Evolutionary conservation across 495 filamentous ascomycete genomes (phyloP).

Genomic region (Gamarada debralockiae): DNA sequence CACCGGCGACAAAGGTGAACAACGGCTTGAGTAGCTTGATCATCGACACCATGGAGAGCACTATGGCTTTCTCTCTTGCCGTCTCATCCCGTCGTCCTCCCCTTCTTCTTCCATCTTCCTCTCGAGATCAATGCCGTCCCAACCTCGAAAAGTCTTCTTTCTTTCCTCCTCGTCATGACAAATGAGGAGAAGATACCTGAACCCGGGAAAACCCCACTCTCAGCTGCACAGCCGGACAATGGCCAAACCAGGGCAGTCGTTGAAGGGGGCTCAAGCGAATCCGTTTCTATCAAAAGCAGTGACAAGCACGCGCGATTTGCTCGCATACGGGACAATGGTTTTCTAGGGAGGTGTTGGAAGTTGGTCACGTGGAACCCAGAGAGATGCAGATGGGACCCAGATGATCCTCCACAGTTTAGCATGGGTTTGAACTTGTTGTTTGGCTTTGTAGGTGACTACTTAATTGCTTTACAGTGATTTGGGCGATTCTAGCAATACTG

Average conservation of each 20-base stretch:
- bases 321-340: conserved; percentile 10
- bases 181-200: background rate
- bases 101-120: background rate
- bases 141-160: background rate
- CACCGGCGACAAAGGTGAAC: too few species aligned
- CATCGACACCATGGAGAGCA: background rate
- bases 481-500: too few species aligned
- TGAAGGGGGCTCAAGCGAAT: background rate
- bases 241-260: background rate
- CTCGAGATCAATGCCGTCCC: background rate
- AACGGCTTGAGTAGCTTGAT: too few species aligned
- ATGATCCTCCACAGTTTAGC: conserved; percentile 52
- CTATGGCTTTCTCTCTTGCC: background rate
- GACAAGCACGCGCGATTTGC: conserved; percentile 9
- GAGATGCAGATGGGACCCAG: conserved; percentile 52
- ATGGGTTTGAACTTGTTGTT: conserved; percentile 59
- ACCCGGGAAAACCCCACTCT: background rate
- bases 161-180: background rate
- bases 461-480: background rate
- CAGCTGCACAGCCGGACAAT: background rate
- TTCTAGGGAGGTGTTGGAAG: conserved; percentile 18
- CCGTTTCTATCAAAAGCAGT: conserved; percentile 6
- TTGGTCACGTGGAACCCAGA: conserved; percentile 50
- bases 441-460: conserved; percentile 37
- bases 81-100: background rate